These are phyloP conservation scores for Allium fistulosum DNA, from an alignment of 106 monocot species.

Conservation along the genomic window DNA sequence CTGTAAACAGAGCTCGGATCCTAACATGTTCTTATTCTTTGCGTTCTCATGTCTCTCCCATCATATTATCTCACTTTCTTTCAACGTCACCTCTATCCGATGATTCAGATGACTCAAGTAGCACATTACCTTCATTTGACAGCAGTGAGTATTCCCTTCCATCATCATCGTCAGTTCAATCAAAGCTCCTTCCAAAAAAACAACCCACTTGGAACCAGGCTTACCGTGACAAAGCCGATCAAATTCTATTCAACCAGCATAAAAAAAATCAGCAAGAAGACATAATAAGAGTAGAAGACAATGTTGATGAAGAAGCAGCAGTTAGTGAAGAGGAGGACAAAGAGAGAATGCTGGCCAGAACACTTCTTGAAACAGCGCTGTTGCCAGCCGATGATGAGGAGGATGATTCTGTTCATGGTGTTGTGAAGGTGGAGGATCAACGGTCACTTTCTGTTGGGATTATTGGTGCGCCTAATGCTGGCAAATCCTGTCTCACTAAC, in stretches of 20 bases:
- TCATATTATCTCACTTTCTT: slow-evolving; percentile 1
- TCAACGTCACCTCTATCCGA: slow-evolving; percentile 7
- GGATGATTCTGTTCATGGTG: slow-evolving; percentile 33
- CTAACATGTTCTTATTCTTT: too few species aligned
- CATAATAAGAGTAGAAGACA: not conserved
- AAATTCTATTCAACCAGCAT: slow-evolving; percentile 25
- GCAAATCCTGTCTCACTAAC: slow-evolving; percentile 86
- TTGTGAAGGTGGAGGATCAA: slow-evolving; percentile 82
- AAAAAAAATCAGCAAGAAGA: slow-evolving; percentile 3
- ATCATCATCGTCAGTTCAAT: not conserved
- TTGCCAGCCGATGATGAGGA: slow-evolving; percentile 44
- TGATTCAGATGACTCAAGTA: slow-evolving; percentile 6
- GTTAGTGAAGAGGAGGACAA: slow-evolving; percentile 33
- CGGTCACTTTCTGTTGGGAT: slow-evolving; percentile 81
- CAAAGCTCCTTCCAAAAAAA: not conserved
- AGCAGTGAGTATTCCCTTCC: slow-evolving; percentile 41
- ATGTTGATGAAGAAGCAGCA: slow-evolving; percentile 9
- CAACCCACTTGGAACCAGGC: slow-evolving; percentile 39
- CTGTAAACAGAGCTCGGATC: too few species aligned
- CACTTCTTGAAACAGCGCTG: slow-evolving; percentile 62
- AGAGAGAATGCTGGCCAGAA: slow-evolving; percentile 45
- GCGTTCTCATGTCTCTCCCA: not conserved
- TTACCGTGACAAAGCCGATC: slow-evolving; percentile 63
- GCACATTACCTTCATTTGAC: slow-evolving; percentile 35
- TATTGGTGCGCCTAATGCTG: slow-evolving; percentile 93